Evolutionary conservation across 2,329 filamentous ascomycete species (phyloP), one percentile per base, ranked within the genome.

Genomic region (Allantophomopsis lycopodina): DNA sequence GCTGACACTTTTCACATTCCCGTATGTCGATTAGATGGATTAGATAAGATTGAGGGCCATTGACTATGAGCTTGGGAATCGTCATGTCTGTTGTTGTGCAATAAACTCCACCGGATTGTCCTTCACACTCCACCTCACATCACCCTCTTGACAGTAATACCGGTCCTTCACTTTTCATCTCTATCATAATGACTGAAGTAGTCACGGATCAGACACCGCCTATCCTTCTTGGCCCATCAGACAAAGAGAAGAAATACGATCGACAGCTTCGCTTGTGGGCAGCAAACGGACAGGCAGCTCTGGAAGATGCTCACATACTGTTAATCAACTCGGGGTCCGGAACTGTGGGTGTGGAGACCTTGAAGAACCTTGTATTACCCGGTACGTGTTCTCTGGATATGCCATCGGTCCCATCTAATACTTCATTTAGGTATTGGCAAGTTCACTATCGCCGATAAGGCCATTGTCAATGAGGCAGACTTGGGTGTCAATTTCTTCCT

Each of bases 401-500:
- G 15, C 11, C 35, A 5, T 36, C 3, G 5, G 13, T 18, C 18
- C 16, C 18, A 21, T 7, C 23, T 15, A 35, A 16, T 31, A 14
- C 30, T 23, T 17, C 30, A 10, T 34, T 23, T 36, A 79, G 80
- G 88, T 3, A 83, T 96, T 51, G 93, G 91, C 7, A 75, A 77
- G 18, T 98, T 95, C 58, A 93, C 85, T 1, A 94, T 98, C 45
- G 80, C 83, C 39, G 91, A 98, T 53, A 77, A 82, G 6, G 73
- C 77, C 1, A 59, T 71, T 2, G 88, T 98, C n/a, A 68, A 66
- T 1, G 80, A 94, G 49, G 69, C 77, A 33, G 91, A 98, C 53
- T 66, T 98, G 32, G 91, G 93, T 4, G 81, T 95, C 46, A 98
- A 98, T 62, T 98, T 98, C 69, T 98, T 98, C 54, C 68, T 98